phyloP scores from a whole-genome alignment of 2,329 filamentous ascomycete genomes.

The Ceratocystis eucalypticola region DNA sequence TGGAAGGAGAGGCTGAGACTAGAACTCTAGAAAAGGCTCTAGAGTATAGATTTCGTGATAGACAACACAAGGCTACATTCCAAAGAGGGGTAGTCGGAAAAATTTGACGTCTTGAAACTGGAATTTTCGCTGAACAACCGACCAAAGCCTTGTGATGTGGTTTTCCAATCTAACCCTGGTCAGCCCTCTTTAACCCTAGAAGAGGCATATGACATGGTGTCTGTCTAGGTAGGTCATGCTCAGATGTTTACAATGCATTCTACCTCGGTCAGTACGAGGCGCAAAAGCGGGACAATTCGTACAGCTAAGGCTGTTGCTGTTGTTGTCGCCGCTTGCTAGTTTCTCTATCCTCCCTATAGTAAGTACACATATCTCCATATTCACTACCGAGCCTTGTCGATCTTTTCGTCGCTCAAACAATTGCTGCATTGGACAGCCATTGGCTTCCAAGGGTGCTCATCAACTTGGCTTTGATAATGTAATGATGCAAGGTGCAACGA shows the following conservation, averaged over 20 bases:
- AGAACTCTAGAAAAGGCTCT: not conserved
- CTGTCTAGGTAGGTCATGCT: too few species aligned
- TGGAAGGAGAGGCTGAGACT: not conserved
- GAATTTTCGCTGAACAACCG: not conserved
- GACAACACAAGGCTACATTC: not conserved
- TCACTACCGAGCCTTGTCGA: not conserved
- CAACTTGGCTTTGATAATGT: too few species aligned
- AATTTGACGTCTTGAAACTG: not conserved
- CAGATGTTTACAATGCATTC: too few species aligned
- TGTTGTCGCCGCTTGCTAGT: too few species aligned
- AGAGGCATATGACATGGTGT: too few species aligned
- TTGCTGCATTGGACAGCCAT: not conserved
- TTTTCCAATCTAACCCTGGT: not conserved
- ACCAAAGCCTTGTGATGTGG: too few species aligned
- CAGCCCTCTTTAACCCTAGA: not conserved
- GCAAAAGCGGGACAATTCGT: too few species aligned
- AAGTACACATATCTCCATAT: not conserved
- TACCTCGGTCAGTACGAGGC: too few species aligned
- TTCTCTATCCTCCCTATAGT: not conserved
- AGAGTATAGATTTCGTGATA: not conserved
- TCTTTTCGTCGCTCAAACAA: not conserved
- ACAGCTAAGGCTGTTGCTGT: too few species aligned
- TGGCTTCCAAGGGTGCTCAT: too few species aligned
- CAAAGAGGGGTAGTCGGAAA: not conserved
- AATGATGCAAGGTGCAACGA: not conserved